Base-by-base conservation (phyloP, 345 rosid species). In the Dovyalis caffra region DNA sequence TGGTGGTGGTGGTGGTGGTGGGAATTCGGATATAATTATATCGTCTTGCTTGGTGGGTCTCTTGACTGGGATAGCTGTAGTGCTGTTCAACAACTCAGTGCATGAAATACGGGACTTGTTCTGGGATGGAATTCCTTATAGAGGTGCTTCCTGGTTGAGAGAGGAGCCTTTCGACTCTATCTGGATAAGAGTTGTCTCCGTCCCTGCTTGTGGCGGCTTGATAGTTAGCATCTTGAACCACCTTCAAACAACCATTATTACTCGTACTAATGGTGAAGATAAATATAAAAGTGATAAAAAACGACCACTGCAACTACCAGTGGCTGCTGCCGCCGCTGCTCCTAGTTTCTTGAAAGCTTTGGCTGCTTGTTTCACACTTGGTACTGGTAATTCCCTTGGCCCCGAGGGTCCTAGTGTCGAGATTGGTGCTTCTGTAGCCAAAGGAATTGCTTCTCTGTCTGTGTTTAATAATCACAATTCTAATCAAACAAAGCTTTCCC, bases 331-430 rank as follows among this genome's bases (percentile, higher is more conserved):
- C 83, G 85, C 70, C 92, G 94, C 12, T 49, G 49, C 49, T 43
- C 49, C 49, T 3, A 43, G 49, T 43, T 43, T 94, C 66, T 74
- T 92, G 53, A 94, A 94, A 77, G 81, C 97, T 2, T 81, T 84
- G 64, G 91, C 97, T 8, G 98, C 97, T 53, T 90, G 93, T 76
- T 85, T 92, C 69, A 94, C 98, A 16, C 93, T 94, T 9, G 97
- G 97, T 10, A 92, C 97, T 15, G 98, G 98, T 8, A 94, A 91
- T 79, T 94, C 98, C 9, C 80, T 94, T 65, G 98, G 98, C 3
- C 97, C 98, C 2, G 98, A 94, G 86, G 98, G 98, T 68, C 97
- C 98, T 20, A 90, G 96, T 74, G 97, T 94, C 33, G 97, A 94
- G 83, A 92, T 94, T 71, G 98, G 97, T 62, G 86, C 92, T 0